Base-by-base conservation (phyloP, 1,139 yeast species). In the Lodderomyces pseudojiufengensis region DNA sequence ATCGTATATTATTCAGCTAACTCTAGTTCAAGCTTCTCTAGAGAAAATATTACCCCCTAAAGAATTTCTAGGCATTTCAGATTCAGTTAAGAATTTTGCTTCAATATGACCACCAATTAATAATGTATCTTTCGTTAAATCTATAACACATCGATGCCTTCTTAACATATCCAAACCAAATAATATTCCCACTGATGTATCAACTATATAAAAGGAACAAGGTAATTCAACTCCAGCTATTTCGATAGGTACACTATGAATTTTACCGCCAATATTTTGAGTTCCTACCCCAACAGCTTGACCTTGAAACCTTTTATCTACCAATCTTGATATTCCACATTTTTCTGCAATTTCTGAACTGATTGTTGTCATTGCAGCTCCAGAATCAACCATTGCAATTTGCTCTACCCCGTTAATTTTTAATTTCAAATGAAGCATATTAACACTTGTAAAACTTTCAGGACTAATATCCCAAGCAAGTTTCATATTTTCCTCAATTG, bases 351-450 rank as follows among this genome's bases (percentile, higher is more conserved):
- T 68, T 29, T 66, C 62, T 1, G 95, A 84, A 14, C 88, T 79
- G n/a, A 70, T 83, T 34, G 90, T 82, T 0, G 98, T 88, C 29
- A 79, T 70, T 57, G 88, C 97, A 1, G 99, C 98, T 2, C 99
- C 98, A 0, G 97, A 80, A 55, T 92, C 99, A 9, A 92, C 95
- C 65, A 92, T 86, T 0, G 97, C 97, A 55, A 86, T 86, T 7
- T 88, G 84, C 16, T 80, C 78, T 33, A 73, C 71, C 1, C 94
- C 92, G 51, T 90, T 88, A 18, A 92, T 83, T 43, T 77, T 79
- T 36, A 88, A 71, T 39, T 81, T 71, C 13, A 92, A 78, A 60
- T 81, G 90, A 35, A 92, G 70, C 96, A 94, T 88, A 28, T 77
- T 76, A 3, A 92, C 94, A 1, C 74, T 62, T 0, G 90, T 81